Evolutionary conservation across 2,329 filamentous ascomycete species (phyloP).

Genomic region (Periconia macrospinosa): DNA sequence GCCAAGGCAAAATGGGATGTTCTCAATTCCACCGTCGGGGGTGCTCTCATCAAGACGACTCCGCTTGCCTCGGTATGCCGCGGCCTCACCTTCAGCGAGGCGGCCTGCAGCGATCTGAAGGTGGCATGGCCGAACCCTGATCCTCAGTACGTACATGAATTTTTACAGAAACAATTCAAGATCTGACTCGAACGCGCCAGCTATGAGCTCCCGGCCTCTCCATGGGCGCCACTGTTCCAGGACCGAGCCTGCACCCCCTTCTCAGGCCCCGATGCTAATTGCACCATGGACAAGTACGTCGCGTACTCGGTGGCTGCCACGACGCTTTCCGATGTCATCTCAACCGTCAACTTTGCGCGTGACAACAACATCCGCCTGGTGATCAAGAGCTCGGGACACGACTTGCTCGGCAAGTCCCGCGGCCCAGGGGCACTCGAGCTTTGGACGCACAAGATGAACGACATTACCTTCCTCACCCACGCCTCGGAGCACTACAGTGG

Average conservation of each 20-base stretch:
- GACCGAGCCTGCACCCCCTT: conserved; percentile 29
- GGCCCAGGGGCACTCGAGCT: conserved; percentile 15
- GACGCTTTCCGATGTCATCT: conserved; percentile 12
- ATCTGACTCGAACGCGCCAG: too few relatives aligned
- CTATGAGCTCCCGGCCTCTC: too few relatives aligned
- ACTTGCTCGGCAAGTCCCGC: conserved; percentile 17
- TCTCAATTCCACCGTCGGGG: conserved; percentile 35
- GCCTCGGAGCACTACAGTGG: conserved; percentile 7
- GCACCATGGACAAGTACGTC: conserved; percentile 25
- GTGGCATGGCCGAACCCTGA: too few relatives aligned
- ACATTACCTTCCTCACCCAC: conserved; percentile 7
- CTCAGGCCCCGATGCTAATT: conserved; percentile 14
- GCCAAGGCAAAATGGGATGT: conserved; percentile 16
- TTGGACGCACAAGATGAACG: conserved; percentile 22
- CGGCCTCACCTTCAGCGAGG: not conserved
- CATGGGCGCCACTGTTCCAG: conserved; percentile 21
- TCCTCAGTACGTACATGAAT: too few relatives aligned
- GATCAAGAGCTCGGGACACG: conserved; percentile 21
- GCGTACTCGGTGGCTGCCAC: conserved; percentile 21
- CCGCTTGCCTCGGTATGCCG: conserved; percentile 40
- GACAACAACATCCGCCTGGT: conserved; percentile 19
- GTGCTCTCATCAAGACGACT: conserved; percentile 34
- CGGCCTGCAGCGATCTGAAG: too few relatives aligned
- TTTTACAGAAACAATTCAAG: too few relatives aligned
- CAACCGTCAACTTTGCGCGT: conserved; percentile 13